Evolutionary conservation across 345 rosid genomes (phyloP).

Genomic region (Acer campestre): DNA sequence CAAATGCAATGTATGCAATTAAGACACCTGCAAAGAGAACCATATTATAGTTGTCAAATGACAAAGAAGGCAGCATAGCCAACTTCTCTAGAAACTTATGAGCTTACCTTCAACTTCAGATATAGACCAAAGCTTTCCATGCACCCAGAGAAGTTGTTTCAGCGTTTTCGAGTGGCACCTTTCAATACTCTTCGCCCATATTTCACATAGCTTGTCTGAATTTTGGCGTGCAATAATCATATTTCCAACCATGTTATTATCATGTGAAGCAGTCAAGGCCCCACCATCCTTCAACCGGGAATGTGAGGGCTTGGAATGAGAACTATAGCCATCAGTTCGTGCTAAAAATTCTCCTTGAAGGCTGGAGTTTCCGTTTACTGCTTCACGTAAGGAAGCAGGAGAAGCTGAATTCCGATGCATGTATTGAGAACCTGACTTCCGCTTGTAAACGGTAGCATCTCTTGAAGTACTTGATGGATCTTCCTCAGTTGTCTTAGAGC

Average conservation of each 20-base stretch:
- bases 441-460: constrained; percentile 60
- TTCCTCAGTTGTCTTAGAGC: constrained; percentile 85
- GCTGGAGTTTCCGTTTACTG: constrained; percentile 41
- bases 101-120: constrained; percentile 78
- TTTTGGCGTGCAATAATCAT: constrained; percentile 46
- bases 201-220: constrained; percentile 59
- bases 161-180: constrained; percentile 92
- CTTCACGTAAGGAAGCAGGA: constrained; percentile 54
- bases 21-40: constrained; percentile 64
- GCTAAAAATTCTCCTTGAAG: constrained; percentile 44
- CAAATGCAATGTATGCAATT: constrained; percentile 77
- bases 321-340: constrained; percentile 38
- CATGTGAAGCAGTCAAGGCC: constrained; percentile 41
- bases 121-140: constrained; percentile 83
- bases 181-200: constrained; percentile 84
- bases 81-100: neutral
- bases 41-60: neutral
- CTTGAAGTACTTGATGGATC: constrained; percentile 71
- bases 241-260: constrained; percentile 41
- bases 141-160: constrained; percentile 72
- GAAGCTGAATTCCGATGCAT: constrained; percentile 49
- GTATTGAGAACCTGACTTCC: constrained; percentile 54
- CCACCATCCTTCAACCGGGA: constrained; percentile 36
- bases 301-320: constrained; percentile 44
- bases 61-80: neutral